Base-by-base conservation (phyloP, 2,329 filamentous ascomycete genomes). In the Paracorniculantispora psalliotae region DNA sequence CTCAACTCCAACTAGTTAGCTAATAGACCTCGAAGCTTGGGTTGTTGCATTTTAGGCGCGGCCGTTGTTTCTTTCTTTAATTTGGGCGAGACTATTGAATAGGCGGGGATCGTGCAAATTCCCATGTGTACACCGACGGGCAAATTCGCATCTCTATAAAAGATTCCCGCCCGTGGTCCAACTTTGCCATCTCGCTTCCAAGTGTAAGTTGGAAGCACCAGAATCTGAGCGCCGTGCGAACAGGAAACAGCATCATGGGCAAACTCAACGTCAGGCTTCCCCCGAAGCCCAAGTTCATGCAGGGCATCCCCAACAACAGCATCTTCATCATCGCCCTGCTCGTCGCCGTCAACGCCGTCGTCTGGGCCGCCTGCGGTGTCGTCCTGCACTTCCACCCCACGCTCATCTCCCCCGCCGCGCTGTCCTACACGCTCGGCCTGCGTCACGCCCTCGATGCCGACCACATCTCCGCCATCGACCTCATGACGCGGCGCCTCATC, bases 401-500 rank as follows among this genome's bases (percentile, higher is more conserved):
- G 0, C 81, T 97, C 62, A 84, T 92, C 52, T 89, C 89, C 2
- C 88, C 92, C 2, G 91, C 92, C 1, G 86, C 92, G 2, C 82
- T 97, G 1, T 87, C 92, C 26, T 97, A 96, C 72, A 91, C 91
- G 0, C 82, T 97, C 12, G 93, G 93, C 2, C 82, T 97, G 13
- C 88, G 93, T 44, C 93, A 97, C 78, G 93, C 93, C n/a, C 84
- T 97, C 47, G 94, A 97, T 69, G 94, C 93, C n/a, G 93, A 97
- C 73, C 94, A 97, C 71, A 83, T 82, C 67, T 75, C 75, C 66
- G 93, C 92, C 63, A 99, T 97, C 67, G 93, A 97, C 73, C 82
- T 97, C 39, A 96, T 96, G 87, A 97, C 94, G 1, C 83, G 94
- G 3, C 86, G 93, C 7, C 83, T 97, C 25, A 85, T 97, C 39